Conservation (phyloP, 306 rosid species). For the Vigna trinervia region DNA sequence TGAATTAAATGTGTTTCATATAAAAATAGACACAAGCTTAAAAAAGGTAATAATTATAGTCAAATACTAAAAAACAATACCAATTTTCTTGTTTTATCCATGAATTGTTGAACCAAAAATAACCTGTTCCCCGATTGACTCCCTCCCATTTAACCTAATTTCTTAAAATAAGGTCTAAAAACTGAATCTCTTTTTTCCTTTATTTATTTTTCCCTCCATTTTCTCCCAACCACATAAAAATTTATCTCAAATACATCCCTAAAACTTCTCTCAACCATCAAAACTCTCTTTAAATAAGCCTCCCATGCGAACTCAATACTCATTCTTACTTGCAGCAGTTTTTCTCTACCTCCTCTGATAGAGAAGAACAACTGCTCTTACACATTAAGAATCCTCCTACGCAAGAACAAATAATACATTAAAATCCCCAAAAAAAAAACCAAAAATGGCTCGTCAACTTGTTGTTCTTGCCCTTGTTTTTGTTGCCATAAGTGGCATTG, state of each 20-base stretch:
- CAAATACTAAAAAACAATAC: not conserved
- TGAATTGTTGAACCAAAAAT: not conserved
- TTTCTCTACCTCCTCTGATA: slow-evolving; percentile 46
- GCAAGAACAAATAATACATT: not conserved
- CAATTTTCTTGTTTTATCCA: not conserved
- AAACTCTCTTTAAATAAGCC: slow-evolving; percentile 18
- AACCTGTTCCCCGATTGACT: slow-evolving; percentile 25
- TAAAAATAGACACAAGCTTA: not conserved
- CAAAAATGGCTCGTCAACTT: slow-evolving; percentile 50
- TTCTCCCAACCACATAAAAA: not conserved
- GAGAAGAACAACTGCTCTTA: slow-evolving; percentile 55
- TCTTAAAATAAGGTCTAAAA: not conserved
- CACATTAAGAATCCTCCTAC: slow-evolving; percentile 17
- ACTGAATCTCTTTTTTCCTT: not conserved
- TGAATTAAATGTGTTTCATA: no score
- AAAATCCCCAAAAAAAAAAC: not conserved
- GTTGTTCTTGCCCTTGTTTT: slow-evolving; percentile 56
- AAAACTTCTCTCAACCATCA: not conserved
- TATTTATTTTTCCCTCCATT: not conserved
- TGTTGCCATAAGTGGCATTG: slow-evolving; percentile 19
- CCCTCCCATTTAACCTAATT: slow-evolving; percentile 6
- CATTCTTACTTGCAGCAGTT: slow-evolving; percentile 52
- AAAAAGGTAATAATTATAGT: not conserved
- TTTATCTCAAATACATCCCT: not conserved
- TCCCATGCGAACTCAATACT: not conserved